phyloP scores from a whole-genome alignment of 176 grass and related monocot genomes.

The Bromus sterilis region DNA sequence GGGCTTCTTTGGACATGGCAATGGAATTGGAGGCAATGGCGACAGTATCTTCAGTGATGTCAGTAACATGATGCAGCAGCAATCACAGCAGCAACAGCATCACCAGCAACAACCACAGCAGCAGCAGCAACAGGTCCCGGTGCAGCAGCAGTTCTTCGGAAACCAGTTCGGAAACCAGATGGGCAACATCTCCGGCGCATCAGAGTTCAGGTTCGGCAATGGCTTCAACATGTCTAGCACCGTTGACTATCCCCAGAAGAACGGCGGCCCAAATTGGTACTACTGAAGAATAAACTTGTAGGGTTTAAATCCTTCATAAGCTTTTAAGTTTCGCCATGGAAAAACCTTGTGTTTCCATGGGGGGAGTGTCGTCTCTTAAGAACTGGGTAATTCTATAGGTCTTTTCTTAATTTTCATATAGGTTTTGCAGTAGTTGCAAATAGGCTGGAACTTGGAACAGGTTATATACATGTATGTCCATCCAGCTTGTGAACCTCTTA shows the following conservation, averaged over 20 bases:
- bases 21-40: not conserved
- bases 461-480: conserved; percentile 57
- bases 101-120: conserved; percentile 28
- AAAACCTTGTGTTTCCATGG: conserved; percentile 16
- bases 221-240: conserved; percentile 40
- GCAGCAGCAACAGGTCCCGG: conserved; percentile 14
- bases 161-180: conserved; percentile 36
- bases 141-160: conserved; percentile 58
- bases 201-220: conserved; percentile 49
- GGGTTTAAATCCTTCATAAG: conserved; percentile 25
- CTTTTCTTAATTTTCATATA: conserved; percentile 37
- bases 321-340: conserved; percentile 31
- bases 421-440: conserved; percentile 57
- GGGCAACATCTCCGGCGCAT: conserved; percentile 10
- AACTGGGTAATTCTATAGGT: conserved; percentile 46
- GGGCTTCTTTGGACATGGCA: conserved; percentile 55
- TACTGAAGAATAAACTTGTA: conserved; percentile 59
- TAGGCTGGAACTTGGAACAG: conserved; percentile 48
- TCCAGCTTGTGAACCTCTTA: conserved; percentile 47
- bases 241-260: conserved; percentile 49
- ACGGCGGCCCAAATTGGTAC: conserved; percentile 50
- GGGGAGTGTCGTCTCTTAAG: conserved; percentile 19
- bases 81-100: conserved; percentile 29
- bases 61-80: conserved; percentile 43
- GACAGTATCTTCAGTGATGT: conserved; percentile 51